phyloP scores from a whole-genome alignment of 345 rosid species.

The Boechera retrofracta region DNA sequence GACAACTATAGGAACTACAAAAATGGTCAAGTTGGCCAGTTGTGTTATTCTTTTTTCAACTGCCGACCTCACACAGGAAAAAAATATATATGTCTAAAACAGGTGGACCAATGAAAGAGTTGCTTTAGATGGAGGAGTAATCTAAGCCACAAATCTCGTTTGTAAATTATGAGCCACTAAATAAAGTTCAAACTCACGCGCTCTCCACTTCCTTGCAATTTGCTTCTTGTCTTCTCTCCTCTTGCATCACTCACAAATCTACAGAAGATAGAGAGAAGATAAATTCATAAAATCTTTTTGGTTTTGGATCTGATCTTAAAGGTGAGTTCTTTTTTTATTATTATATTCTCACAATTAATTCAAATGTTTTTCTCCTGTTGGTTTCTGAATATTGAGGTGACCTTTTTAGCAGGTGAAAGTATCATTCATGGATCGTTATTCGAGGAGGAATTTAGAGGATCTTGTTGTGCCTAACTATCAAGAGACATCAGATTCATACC shows the following conservation, averaged over 20 bases:
- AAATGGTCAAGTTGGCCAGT: conserved; percentile 37
- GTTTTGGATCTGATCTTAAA: no score
- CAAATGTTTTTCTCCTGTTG: neutral
- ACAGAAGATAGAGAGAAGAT: conserved; percentile 9
- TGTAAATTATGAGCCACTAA: conserved; percentile 38
- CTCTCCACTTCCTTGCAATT: conserved; percentile 37
- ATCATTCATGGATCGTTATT: conserved; percentile 43
- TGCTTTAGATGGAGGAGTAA: conserved; percentile 44
- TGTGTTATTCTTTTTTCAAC: neutral
- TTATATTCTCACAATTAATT: neutral
- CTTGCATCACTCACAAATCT: conserved; percentile 18
- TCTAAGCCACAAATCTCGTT: conserved; percentile 40
- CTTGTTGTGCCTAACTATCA: conserved; percentile 46
- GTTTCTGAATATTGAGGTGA: conserved; percentile 7
- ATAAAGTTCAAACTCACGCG: conserved; percentile 28
- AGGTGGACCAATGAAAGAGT: conserved; percentile 45
- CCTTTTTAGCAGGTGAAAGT: conserved; percentile 23
- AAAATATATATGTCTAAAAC: conserved; percentile 30
- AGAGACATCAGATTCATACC: conserved; percentile 42
- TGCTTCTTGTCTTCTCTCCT: conserved; percentile 15
- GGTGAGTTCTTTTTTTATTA: conserved; percentile 14
- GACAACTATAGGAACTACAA: neutral
- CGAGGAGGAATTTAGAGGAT: conserved; percentile 38
- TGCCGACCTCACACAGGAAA: conserved; percentile 36
- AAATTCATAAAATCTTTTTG: conserved; percentile 1